Base-by-base conservation (phyloP, 2,329 filamentous ascomycete species). In the Penicillium sp. region DNA sequence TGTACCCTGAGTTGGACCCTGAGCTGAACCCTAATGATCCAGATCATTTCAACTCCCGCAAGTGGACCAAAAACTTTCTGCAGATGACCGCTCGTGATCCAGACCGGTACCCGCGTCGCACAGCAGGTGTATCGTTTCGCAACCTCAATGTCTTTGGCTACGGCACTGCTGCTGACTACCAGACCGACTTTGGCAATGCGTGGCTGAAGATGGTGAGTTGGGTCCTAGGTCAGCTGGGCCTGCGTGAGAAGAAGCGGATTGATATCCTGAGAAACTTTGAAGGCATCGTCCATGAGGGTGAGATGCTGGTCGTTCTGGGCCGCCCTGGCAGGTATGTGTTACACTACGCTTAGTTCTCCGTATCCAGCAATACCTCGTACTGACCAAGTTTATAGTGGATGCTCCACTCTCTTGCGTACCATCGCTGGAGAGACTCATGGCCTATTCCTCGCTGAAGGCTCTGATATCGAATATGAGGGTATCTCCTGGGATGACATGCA, bases 391-490 rank as follows among this genome's bases (percentile, higher is more conserved):
- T 55, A 7, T 10, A 75, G 75, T 62, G 78, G 78, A 55, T 96
- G 92, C 74, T 91, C 89, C 16, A 96, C 92, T 2, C 88, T 96
- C 63, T 81, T 96, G 58, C 96, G 96, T 79, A 90, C 91, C 0
- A 85, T 96, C 65, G 86, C 91, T 3, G 91, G 92, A 60, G 91
- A 96, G 75, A 91, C 89, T 22, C 89, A 92, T 66, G 92, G 92
- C 53, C 87, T 96, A 66, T 86, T 84, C 66, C 81, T 95, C 14
- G 89, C 91, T 50, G 78, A 88, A 3, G 78, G 80, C 11, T 88
- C 89, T 0, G 86, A 90, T 62, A 86, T 96, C 71, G 94, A 96
- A 77, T 96, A 96, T 70, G 89, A 95, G 55, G 78, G 77, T 27
- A 74, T 78, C 68, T 80, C 85, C 13, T 83, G 89, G 56, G 77